Evolutionary conservation across 331 rosid species (phyloP).

Genomic region (Stylosanthes scabra): DNA sequence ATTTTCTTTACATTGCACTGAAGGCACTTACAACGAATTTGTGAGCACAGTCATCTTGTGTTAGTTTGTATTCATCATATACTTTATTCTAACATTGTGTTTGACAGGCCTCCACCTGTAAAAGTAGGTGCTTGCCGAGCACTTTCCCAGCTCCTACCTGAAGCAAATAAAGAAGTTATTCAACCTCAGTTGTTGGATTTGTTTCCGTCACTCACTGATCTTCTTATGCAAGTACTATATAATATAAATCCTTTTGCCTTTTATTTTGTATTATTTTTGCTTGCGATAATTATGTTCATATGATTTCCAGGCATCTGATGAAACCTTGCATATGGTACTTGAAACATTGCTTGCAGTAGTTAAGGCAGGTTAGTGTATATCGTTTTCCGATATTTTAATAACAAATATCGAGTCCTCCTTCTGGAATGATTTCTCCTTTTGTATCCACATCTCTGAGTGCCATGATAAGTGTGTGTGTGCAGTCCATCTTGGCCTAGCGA

Average conservation of each 20-base stretch:
- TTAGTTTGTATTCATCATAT: slow-evolving; percentile 33
- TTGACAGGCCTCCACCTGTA: slow-evolving; percentile 84
- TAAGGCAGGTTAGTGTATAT: slow-evolving; percentile 66
- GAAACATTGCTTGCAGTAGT: slow-evolving; percentile 87
- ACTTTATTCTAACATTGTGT: slow-evolving; percentile 30
- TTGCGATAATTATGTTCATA: slow-evolving; percentile 38
- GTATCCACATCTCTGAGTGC: neutral
- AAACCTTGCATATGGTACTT: slow-evolving; percentile 89
- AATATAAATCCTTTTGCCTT: slow-evolving; percentile 25
- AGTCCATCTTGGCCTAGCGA: neutral
- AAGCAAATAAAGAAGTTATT: slow-evolving; percentile 66
- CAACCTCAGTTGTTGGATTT: slow-evolving; percentile 74
- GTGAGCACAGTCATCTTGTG: slow-evolving; percentile 52
- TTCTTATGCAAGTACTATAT: slow-evolving; percentile 74
- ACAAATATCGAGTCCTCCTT: slow-evolving; percentile 2
- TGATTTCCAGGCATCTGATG: slow-evolving; percentile 85
- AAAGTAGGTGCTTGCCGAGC: slow-evolving; percentile 97
- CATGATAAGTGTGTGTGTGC: neutral
- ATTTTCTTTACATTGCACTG: slow-evolving; percentile 71
- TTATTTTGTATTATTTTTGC: slow-evolving; percentile 34
- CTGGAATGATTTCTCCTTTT: slow-evolving; percentile 9
- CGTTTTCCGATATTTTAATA: neutral
- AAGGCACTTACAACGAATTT: slow-evolving; percentile 82
- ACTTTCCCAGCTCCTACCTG: slow-evolving; percentile 87
- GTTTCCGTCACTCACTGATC: slow-evolving; percentile 82